These are phyloP conservation scores for Metarhizium brunneum DNA, from an alignment of 2,329 filamentous ascomycete genomes.

Conservation along the genomic window DNA sequence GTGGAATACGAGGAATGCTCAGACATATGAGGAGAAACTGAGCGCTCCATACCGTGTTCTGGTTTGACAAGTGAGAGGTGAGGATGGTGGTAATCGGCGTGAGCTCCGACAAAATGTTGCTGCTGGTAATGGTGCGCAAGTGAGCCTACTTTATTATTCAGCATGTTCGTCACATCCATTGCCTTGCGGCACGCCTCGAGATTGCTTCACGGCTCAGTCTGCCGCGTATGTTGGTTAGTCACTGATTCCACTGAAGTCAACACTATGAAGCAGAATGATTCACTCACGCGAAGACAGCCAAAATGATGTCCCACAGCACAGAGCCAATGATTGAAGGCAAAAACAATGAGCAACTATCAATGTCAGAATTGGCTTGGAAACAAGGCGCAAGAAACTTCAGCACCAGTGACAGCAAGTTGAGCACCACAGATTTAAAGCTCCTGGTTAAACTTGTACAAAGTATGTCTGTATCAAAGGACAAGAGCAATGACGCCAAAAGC, in stretches of 20 bases:
- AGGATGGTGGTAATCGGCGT: constrained; percentile 21
- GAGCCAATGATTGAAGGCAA: constrained; percentile 7
- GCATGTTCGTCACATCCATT: constrained; percentile 44
- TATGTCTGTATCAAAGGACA: background rate
- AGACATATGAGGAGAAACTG: constrained; percentile 49
- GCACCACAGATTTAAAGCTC: background rate
- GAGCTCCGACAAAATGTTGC: constrained; percentile 19
- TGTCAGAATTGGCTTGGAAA: constrained; percentile 4
- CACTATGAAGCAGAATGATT: background rate
- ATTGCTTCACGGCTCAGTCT: constrained; percentile 29
- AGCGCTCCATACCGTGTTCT: constrained; percentile 38
- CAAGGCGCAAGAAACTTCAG: background rate
- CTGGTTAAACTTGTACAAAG: background rate
- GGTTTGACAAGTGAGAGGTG: constrained; percentile 25
- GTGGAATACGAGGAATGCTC: constrained; percentile 49
- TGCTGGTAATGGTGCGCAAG: constrained; percentile 16
- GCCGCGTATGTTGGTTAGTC: constrained; percentile 9
- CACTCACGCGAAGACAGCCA: constrained; percentile 7
- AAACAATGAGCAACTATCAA: background rate
- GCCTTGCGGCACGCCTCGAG: constrained; percentile 36
- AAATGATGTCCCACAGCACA: constrained; percentile 15
- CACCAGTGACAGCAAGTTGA: background rate
- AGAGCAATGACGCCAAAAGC: too few species aligned
- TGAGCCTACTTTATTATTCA: constrained; percentile 37
- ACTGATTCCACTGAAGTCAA: background rate